These are phyloP conservation scores for Sinapis alba DNA, from an alignment of 441 rosid species.

Conservation along the genomic window DNA sequence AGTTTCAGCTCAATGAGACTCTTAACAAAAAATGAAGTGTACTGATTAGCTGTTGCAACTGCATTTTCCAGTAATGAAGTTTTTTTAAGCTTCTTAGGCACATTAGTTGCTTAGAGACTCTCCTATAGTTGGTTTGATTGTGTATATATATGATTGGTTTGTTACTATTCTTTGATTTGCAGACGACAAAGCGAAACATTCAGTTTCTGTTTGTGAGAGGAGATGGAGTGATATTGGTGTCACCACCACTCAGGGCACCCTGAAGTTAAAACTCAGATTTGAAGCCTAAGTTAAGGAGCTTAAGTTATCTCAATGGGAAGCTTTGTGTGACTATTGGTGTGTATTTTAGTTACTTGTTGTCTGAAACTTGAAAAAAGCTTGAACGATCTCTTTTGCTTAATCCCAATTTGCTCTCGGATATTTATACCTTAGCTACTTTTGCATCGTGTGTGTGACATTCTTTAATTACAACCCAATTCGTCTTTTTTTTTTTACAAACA, in stretches of 20 bases:
- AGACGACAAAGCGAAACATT: constrained; percentile 89
- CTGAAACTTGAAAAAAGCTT: neutral
- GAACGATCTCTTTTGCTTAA: neutral
- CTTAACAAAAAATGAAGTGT: no score
- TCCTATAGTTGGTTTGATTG: neutral
- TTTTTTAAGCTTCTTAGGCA: constrained; percentile 7
- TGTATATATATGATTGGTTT: constrained; percentile 3
- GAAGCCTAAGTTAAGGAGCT: neutral
- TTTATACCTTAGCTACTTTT: neutral
- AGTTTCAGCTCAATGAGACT: constrained; percentile 7
- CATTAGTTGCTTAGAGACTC: constrained; percentile 2
- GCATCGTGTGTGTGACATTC: neutral
- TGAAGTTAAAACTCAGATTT: neutral
- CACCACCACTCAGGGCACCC: constrained; percentile 58
- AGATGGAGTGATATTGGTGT: constrained; percentile 96
- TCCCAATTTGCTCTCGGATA: neutral
- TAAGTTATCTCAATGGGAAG: neutral
- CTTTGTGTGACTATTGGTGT: neutral
- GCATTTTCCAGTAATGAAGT: neutral
- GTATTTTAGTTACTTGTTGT: neutral
- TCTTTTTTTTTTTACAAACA: neutral
- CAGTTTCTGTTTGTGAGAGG: constrained; percentile 96
- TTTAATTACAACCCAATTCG: neutral
- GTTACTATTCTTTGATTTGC: constrained; percentile 35
- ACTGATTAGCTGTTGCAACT: neutral